Conservation (phyloP, 2,329 filamentous ascomycete genomes). For the Ophiostoma sp. region DNA sequence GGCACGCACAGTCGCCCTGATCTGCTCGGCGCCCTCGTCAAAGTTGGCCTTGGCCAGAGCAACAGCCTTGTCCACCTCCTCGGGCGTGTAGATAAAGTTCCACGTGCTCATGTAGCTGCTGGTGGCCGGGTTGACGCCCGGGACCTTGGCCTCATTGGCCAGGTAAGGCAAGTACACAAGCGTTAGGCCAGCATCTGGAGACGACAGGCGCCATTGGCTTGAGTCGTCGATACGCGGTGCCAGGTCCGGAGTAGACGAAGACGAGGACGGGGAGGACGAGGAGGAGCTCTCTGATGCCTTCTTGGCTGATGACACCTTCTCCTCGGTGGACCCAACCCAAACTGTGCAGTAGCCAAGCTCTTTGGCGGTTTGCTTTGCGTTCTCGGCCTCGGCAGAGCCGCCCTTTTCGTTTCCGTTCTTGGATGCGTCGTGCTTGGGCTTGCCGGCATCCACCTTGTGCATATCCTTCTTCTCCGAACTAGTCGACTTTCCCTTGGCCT, state of each 20-base stretch:
- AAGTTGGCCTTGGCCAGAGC: constrained; percentile 82
- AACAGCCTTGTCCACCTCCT: constrained; percentile 82
- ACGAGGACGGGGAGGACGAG: not conserved
- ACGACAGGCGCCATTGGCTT: constrained; percentile 63
- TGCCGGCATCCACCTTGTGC: constrained; percentile 5
- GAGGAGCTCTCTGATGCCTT: constrained; percentile 5
- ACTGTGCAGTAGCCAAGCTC: constrained; percentile 87
- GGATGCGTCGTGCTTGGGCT: constrained; percentile 24
- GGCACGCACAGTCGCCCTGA: constrained; percentile 71
- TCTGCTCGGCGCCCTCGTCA: constrained; percentile 71
- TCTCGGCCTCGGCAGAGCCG: constrained; percentile 39
- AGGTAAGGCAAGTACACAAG: constrained; percentile 89
- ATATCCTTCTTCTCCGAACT: not conserved
- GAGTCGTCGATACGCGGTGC: constrained; percentile 51
- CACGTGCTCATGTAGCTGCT: constrained; percentile 90
- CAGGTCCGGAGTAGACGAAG: not conserved
- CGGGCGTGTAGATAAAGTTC: constrained; percentile 94
- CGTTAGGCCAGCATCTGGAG: constrained; percentile 76
- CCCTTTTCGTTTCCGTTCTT: constrained; percentile 27
- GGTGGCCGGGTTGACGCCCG: constrained; percentile 74
- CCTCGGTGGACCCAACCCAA: constrained; percentile 83
- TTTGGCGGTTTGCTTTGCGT: constrained; percentile 14
- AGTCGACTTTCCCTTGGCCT: constrained; percentile 50
- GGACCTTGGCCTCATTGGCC: constrained; percentile 65
- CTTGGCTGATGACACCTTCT: constrained; percentile 52